Evolutionary conservation across 2,329 filamentous ascomycete genomes (phyloP).

Genomic region (Fusarium goolgardi): DNA sequence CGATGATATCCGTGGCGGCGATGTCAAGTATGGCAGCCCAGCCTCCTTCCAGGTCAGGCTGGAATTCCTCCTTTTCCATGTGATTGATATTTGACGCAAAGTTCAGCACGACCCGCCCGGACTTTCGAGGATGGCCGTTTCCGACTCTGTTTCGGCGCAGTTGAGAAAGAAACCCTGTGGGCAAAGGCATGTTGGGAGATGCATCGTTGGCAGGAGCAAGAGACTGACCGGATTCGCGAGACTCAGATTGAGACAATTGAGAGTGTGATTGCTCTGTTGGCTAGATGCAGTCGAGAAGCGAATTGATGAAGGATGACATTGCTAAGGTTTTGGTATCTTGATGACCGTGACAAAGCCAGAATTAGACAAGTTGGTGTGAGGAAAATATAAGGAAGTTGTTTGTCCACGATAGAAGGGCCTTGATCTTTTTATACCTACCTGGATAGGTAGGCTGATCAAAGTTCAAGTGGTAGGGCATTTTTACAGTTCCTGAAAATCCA

Average conservation of each 20-base stretch:
- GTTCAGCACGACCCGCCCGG: rapidly evolving
- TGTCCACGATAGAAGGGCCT: background rate
- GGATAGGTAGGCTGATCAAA: background rate
- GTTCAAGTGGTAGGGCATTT: background rate
- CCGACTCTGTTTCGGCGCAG: background rate
- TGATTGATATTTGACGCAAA: background rate
- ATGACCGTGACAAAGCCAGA: background rate
- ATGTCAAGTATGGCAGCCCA: background rate
- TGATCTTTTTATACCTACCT: background rate
- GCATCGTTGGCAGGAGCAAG: background rate
- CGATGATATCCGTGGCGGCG: background rate
- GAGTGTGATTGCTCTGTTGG: background rate
- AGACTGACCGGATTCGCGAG: background rate
- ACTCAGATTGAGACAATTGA: background rate
- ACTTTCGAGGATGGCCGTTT: background rate
- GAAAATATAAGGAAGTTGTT: background rate
- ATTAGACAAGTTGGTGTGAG: background rate
- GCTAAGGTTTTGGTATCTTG: background rate
- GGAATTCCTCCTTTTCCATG: rapidly evolving
- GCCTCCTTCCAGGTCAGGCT: rapidly evolving
- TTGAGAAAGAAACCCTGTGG: no score
- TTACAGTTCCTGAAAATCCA: background rate
- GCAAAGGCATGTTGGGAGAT: no score
- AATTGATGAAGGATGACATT: background rate
- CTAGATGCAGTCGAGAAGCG: background rate